Evolutionary conservation across 2,329 filamentous ascomycete species (phyloP), one percentile per base, ranked within the genome.

Genomic region (Trichoderma sp.): DNA sequence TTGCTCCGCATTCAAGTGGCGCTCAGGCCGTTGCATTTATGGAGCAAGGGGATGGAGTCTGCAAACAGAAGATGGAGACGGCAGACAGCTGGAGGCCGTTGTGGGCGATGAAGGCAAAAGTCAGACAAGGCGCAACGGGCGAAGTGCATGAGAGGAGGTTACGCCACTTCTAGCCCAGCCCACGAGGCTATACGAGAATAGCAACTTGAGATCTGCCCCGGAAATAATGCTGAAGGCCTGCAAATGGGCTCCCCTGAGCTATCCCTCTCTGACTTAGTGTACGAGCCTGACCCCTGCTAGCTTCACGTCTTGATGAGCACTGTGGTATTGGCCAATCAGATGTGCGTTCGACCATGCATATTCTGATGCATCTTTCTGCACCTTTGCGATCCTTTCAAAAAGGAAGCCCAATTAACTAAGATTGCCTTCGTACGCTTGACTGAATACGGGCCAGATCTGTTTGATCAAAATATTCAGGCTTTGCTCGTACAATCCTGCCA

Each of bases 201-300:
- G 36, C 36, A 68, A 32, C 55, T 39, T 17, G n/a, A 59, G 53
- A 68, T 59, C 53, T 59, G 65, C n/a, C 62, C 62, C 62, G 39
- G 62, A 23, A 53, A 32, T 34, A 34, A 20, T 50, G 4, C 0
- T 9, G 12, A 50, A 47, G 2, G 39, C 39, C n/a, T 28, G 23
- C 15, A 32, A 50, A 30, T 28, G 26, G 28, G 13, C 47, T 23
- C 65, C 34, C 65, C 36, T 59, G 34, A 47, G 36, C 65, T 59
- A 61, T 50, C 65, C 36, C 6, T 28, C 28, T 68, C 36, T 26
- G 65, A 68, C 55, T 59, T 68, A 59, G 65, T 68, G 65, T 68
- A 68, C 65, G 65, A 68, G 65, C n/a, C 36, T 32, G 26, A 61
- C 28, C 65, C 65, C 26, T 68, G 65, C 55, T 34, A 59, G 55